Evolutionary conservation across 805 yeast genomes (phyloP).

Genomic region (Candida xiaguanensis): DNA sequence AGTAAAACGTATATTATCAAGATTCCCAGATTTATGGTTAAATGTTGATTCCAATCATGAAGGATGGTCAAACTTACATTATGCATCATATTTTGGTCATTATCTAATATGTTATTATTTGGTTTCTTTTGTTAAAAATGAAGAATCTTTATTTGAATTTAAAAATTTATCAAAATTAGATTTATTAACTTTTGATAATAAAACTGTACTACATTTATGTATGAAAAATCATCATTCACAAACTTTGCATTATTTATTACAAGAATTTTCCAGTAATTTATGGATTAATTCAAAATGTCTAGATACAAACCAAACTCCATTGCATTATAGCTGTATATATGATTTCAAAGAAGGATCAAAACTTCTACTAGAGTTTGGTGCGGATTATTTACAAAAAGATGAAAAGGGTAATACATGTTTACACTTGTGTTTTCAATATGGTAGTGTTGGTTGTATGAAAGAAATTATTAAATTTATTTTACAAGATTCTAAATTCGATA

Average conservation of each 20-base stretch:
- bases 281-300: slow-evolving; percentile 40
- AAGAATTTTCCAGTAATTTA: slow-evolving; percentile 35
- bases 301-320: slow-evolving; percentile 27
- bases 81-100: slow-evolving; percentile 38
- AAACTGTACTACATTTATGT: slow-evolving; percentile 36
- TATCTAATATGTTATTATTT: slow-evolving; percentile 41
- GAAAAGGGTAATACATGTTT: slow-evolving; percentile 33
- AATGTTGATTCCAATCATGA: slow-evolving; percentile 29
- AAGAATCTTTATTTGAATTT: slow-evolving; percentile 11
- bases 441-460: slow-evolving; percentile 28
- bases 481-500: slow-evolving; percentile 8
- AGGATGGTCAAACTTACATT: slow-evolving; percentile 44
- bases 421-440: slow-evolving; percentile 38
- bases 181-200: slow-evolving; percentile 32
- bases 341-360: slow-evolving; percentile 37
- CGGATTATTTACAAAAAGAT: slow-evolving; percentile 29
- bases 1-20: slow-evolving; percentile 32
- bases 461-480: slow-evolving; percentile 18
- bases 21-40: slow-evolving; percentile 44
- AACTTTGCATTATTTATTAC: slow-evolving; percentile 40
- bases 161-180: slow-evolving; percentile 20
- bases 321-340: slow-evolving; percentile 31
- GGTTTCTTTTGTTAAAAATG: slow-evolving; percentile 25
- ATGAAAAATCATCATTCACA: slow-evolving; percentile 31
- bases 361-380: slow-evolving; percentile 39